Base-by-base conservation (phyloP, 2,329 filamentous ascomycete species). In the Trichophyton equinum region DNA sequence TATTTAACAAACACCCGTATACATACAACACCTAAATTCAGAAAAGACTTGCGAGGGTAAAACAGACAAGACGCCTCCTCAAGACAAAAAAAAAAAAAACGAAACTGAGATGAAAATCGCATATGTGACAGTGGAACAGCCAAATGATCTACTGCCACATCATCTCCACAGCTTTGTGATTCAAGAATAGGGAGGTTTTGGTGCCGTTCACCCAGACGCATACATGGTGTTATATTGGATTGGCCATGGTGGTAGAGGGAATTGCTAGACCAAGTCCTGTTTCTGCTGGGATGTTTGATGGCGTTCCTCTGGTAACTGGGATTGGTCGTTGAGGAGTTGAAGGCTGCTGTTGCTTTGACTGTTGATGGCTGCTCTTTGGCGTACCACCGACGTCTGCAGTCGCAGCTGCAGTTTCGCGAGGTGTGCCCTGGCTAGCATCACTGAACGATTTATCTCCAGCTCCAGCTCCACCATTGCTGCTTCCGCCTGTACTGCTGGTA, bases 401-500 rank as follows among this genome's bases (percentile, higher is more conserved):
- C 38, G 46, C 27, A 30, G 7, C 62, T 38, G 46, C 30, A n/a
- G 20, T 60, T 15, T 40, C 56, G 36, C 61, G 63, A 13, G 66
- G 63, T 8, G 68, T 67, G 8, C 67, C 70, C 56, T 66, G 68
- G 65, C 69, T 71, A 11, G 68, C 71, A 11, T 69, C 71, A 49
- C 70, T 73, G 11, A 62, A 66, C 2, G 72, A 72, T 51, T 63
- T 68, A 18, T 70, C 70, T 1, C 65, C 62, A 68, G 38, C 66
- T 1, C 65, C 62, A 68, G 38, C 66, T 63, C 15, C 60, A 8
- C 68, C 70, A 8, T 66, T 68, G 1, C 68, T 70, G 62, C 71
- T 75, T 57, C 71, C 73, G 4, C 65, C 67, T 0, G 65, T 65
- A 8, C 61, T 67, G 60, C 67, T 70, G 60, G 65, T 68, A 8